Evolutionary conservation across 495 filamentous ascomycete species (phyloP), one percentile per base, ranked within the genome.

Genomic region (Aspergillus sclerotiicarbonarius): DNA sequence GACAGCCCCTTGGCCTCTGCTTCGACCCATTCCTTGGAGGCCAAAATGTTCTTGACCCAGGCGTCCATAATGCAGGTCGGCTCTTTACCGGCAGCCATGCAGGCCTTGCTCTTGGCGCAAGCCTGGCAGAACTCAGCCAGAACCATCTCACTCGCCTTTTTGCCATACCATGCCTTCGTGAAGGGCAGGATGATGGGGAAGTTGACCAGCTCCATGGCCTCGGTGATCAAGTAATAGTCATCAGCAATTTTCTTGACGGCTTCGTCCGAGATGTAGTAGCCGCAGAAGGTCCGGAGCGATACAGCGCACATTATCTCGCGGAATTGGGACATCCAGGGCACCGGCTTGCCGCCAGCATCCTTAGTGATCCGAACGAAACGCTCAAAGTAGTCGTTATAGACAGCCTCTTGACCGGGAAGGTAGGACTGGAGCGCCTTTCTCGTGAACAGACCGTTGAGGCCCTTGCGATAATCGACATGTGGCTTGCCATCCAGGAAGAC

Each of bases 171-270:
- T 7, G 88, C 87, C 77, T 89, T 92, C 56, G 93, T 96, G 76
- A 84, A 96, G n/a, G 92, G 92, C 51, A 98, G 75, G 71, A 96
- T 95, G 71, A 96, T 88, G 0, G 92, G 92, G 76, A 98, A 90
- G 75, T 96, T 96, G 74, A 98, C 92, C 19, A 98, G 83, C 67
- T 98, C 92, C 43, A 98, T 83, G 6, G 92, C 92, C 21, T 87
- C 93, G 6, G 93, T 98, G 56, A 93, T 90, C 51, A 90, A 84
- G 71, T 94, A 98, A 71, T 91, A 98, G 67, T 98, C 91, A 66
- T 96, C 88, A 43, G 92, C 89, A 56, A 98, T 92, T 76, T 90
- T 92, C 80, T 95, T 95, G 53, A 96, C 83, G n/a, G 87, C 69
- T 16, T 68, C 65, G 33, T 71, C 66, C 1, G 72, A 76, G 21